Base-by-base conservation (phyloP, 129 eudicot species). In the Artemisia argyi region DNA sequence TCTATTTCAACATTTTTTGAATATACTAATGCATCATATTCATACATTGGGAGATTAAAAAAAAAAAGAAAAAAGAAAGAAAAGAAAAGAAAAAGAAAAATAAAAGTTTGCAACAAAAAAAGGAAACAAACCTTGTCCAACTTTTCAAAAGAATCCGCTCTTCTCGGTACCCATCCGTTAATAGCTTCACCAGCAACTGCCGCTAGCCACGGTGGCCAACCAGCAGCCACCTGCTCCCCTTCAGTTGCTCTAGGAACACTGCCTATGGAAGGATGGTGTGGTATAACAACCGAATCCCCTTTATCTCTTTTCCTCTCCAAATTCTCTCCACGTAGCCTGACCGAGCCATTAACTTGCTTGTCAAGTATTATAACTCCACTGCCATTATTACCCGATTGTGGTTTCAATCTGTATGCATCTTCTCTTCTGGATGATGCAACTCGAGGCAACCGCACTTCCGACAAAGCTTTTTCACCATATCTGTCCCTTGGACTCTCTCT, bases 121-220 rank as follows among this genome's bases (percentile, higher is more conserved):
- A 47, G 3, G 66, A 86, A 69, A 61, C 83, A 59, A 85, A 90
- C 99, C 82, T 95, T 90, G 74, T 95, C 97, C 77, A 95, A 69
- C 62, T 95, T 95, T 78, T 95, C 96, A 61, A 95, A 95, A 70
- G 97, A 90, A 80, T 95, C 99, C 2, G 97, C 99, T 69, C 81
- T 76, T 75, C 99, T 73, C 0, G 99, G 99, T 15, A 90, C 77
- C 99, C 99, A 95, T 62, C 99, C 99, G 79, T 65, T 83, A 49
- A 90, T 88, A 57, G 99, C 97, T 79, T 95, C 97, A 65, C 94
- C 96, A 24, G 97, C 99, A 68, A 90, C 97, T 2, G 89, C 86
- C 47, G 92, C 89, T 30, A 95, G 79, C 99, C 99, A 95, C 1
- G 91, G 82, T 3, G 99, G 99, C 97, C 99, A 95, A 70, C 99